Percentiles rank a stretch among this genome's conserved stretches.
phyloP scores from a whole-genome alignment of 352 stramenopile genomes.

The Phytophthora pluvialis region DNA sequence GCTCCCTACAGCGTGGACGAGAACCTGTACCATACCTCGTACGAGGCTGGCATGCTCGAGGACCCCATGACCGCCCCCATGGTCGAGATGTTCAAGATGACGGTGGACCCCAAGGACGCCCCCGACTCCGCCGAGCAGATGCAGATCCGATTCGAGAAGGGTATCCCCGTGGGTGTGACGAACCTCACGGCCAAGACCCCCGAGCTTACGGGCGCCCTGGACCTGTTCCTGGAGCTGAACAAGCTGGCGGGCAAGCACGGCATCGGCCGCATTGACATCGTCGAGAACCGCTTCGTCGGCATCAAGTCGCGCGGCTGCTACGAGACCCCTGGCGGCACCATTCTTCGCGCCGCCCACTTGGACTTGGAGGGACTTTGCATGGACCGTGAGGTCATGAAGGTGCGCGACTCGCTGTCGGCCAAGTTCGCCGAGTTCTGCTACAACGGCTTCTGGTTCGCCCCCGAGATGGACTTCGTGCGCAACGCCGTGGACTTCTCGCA shows the following conservation, averaged over 20 bases:
- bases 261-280: constrained; percentile 98
- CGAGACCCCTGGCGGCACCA: constrained; percentile 97
- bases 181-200: constrained; percentile 89
- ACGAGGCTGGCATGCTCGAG: constrained; percentile 97
- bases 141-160: constrained; percentile 95
- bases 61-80: constrained; percentile 93
- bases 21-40: constrained; percentile 99
- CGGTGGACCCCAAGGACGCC: constrained; percentile 93
- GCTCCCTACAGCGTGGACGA: constrained; percentile 98
- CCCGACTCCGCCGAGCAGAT: constrained; percentile 92
- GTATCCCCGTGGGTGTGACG: constrained; percentile 93
- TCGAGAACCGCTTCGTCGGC: constrained; percentile 99
- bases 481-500: constrained; percentile 95
- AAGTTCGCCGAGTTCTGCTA: constrained; percentile 99
- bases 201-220: constrained; percentile 92
- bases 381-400: constrained; percentile 96
- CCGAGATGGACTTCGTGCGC: constrained; percentile 98
- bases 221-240: constrained; percentile 98
- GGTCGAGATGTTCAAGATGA: constrained; percentile 99
- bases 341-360: constrained; percentile 88
- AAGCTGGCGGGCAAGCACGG: constrained; percentile 96
- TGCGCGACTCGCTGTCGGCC: constrained; percentile 91
- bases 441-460: constrained; percentile 99
- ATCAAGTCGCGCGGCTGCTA: constrained; percentile 99
- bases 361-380: constrained; percentile 96